Evolutionary conservation across 2,329 filamentous ascomycete genomes (phyloP), one percentile per base, ranked within the genome.

Genomic region (Exophiala lecanii-corni): DNA sequence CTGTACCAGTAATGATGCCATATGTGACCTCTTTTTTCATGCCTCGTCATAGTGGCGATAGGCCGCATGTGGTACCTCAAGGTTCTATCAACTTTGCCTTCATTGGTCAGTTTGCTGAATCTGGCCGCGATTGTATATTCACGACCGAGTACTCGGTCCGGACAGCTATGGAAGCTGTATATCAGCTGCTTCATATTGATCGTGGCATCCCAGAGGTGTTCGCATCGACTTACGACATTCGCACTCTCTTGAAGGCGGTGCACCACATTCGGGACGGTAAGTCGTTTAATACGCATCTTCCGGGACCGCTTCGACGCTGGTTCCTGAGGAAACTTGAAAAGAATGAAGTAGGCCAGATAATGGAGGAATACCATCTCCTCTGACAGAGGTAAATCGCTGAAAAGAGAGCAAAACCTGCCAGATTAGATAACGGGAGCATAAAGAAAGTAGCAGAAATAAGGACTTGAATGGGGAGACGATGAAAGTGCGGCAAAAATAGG

Each of bases 41-140:
- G 30, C 56, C 62, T 2, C 59, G 66, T 9, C 51, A 57, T 5
- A 20, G 41, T 1, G 59, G 58, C 3, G 65, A 70, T 53, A 60
- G 68, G 2, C 67, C 67, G 2, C 43, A 55, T n/a, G 58, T 68
- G 1, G 61, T 69, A 33, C 67, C 66, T 0, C 41, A 58, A 13
- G 60, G 59, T 4, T 58, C 58, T 17, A 57, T 49, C 16, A 71
- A 70, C 52, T 51, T 69, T 35, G 67, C 61, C 1, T 55, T 69
- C 15, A 54, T 70, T 23, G 66, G 67, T 9, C 66, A 69, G 50
- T 70, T 64, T 54, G 66, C 66, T 13, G 67, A 69, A 51, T 64
- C 66, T 16, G 55, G 56, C 9, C 56, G 59, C 19, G 66, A 69
- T 49, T 61, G 57, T 20, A 64, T 65, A 17, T 63, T 64, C 36